Evolutionary conservation across 495 filamentous ascomycete genomes (phyloP).

Genomic region (Trichoderma reesei): DNA sequence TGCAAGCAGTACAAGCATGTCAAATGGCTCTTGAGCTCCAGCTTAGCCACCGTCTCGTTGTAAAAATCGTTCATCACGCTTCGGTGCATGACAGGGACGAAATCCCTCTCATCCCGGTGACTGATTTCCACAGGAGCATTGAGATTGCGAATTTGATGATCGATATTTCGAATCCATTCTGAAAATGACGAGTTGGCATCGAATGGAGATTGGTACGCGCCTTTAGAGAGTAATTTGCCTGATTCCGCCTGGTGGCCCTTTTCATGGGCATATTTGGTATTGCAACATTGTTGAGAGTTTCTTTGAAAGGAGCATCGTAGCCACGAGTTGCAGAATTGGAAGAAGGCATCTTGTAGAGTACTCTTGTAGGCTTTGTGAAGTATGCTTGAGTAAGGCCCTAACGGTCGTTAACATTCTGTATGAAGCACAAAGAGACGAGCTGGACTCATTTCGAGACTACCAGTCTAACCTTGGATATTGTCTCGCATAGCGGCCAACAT

Average conservation of each 20-base stretch:
- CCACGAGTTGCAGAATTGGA: slow-evolving; percentile 31
- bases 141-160: not conserved
- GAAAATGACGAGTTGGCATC: slow-evolving; percentile 18
- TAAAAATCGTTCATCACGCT: slow-evolving; percentile 23
- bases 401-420: no score
- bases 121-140: slow-evolving; percentile 12
- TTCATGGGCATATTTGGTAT: slow-evolving; percentile 27
- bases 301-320: slow-evolving; percentile 34
- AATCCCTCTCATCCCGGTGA: slow-evolving; percentile 12
- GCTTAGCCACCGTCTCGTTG: slow-evolving; percentile 7
- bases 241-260: slow-evolving; percentile 39
- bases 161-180: not conserved
- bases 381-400: not conserved
- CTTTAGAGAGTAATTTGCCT: slow-evolving; percentile 33
- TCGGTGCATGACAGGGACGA: slow-evolving; percentile 24
- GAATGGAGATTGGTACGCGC: slow-evolving; percentile 31
- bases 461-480: not conserved
- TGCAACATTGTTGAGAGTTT: slow-evolving; percentile 23
- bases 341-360: slow-evolving; percentile 23
- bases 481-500: slow-evolving; percentile 26
- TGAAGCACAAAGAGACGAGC: not conserved
- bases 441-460: not conserved
- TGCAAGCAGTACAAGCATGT: slow-evolving; percentile 48
- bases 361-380: not conserved
- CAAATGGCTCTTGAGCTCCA: slow-evolving; percentile 25